Conservation (phyloP, 495 filamentous ascomycete species). For the Hyphodiscus hymeniophilus region DNA sequence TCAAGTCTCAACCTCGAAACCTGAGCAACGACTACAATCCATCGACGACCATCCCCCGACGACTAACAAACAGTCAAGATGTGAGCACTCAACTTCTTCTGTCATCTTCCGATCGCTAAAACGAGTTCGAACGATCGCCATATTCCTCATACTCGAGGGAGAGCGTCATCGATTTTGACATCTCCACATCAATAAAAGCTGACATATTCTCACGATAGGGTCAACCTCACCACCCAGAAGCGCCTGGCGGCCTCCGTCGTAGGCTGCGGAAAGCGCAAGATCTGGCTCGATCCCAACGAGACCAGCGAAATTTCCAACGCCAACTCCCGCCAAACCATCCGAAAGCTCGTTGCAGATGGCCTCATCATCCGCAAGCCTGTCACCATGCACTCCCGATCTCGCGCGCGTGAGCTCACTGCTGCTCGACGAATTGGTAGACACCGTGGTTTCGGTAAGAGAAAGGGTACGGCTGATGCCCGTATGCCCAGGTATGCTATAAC, state of each 20-base stretch:
- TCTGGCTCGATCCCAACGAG: constrained; percentile 99
- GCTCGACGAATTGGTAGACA: constrained; percentile 90
- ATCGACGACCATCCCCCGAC: constrained; percentile 34
- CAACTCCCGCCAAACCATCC: constrained; percentile 99
- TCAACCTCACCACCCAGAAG: constrained; percentile 99
- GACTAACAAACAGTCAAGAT: constrained; percentile 40
- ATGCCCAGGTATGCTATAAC: constrained; percentile 82
- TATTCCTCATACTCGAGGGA: neutral
- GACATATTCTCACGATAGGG: constrained; percentile 49
- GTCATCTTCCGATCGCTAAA: neutral
- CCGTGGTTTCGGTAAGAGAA: constrained; percentile 98
- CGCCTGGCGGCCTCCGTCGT: constrained; percentile 97
- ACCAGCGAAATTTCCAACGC: constrained; percentile 99
- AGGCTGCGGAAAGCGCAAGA: constrained; percentile 98
- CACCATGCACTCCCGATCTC: constrained; percentile 96
- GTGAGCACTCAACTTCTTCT: constrained; percentile 32
- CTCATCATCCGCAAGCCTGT: constrained; percentile 99
- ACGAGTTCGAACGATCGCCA: constrained; percentile 1
- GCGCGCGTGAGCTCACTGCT: constrained; percentile 83
- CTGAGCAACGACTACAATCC: constrained; percentile 34
- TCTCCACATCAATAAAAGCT: constrained; percentile 7
- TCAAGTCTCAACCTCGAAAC: constrained; percentile 19
- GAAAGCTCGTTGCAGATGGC: constrained; percentile 99
- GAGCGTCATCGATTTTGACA: constrained; percentile 13
- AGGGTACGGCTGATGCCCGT: constrained; percentile 99